Evolutionary conservation across 352 stramenopile genomes (phyloP).

Genomic region (Pythium plurisporium): DNA sequence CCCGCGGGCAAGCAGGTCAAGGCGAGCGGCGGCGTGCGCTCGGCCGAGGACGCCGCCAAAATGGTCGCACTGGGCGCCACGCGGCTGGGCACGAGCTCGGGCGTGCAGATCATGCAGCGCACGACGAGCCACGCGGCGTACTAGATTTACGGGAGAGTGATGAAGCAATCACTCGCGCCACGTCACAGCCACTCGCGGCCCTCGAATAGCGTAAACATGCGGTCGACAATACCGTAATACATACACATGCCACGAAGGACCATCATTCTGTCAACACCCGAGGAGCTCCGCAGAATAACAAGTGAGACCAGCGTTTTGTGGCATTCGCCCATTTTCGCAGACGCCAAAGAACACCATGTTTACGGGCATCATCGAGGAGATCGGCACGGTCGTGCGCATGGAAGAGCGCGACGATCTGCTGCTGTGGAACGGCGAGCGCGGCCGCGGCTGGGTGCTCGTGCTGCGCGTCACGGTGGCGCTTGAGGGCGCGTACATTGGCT

Average conservation of each 20-base stretch:
- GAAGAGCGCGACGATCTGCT: slow-evolving; percentile 88
- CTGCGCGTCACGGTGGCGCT: slow-evolving; percentile 76
- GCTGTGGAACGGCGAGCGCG: slow-evolving; percentile 94
- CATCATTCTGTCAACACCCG: slow-evolving; percentile 13
- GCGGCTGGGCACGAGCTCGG: slow-evolving; percentile 60
- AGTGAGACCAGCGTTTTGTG: too few relatives aligned
- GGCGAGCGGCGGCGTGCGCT: slow-evolving; percentile 77
- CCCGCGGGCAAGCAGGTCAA: slow-evolving; percentile 72
- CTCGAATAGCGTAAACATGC: too few relatives aligned
- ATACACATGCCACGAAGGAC: too few relatives aligned
- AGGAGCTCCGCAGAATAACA: background rate
- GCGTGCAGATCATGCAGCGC: slow-evolving; percentile 61
- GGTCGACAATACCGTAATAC: background rate
- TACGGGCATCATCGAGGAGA: slow-evolving; percentile 98
- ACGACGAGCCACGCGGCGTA: slow-evolving; percentile 26
- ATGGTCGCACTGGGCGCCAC: slow-evolving; percentile 74
- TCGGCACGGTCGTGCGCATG: slow-evolving; percentile 93
- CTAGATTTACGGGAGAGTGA: too few relatives aligned
- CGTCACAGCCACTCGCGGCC: too few relatives aligned
- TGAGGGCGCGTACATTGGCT: slow-evolving; percentile 87
- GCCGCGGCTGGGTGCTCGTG: slow-evolving; percentile 87
- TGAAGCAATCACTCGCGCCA: background rate
- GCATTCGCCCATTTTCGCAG: too few relatives aligned
- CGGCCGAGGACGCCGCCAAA: slow-evolving; percentile 48
- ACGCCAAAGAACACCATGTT: slow-evolving; percentile 87